Evolutionary conservation across 106 monocot genomes (phyloP).

Genomic region (Apostasia shenzhenica): DNA sequence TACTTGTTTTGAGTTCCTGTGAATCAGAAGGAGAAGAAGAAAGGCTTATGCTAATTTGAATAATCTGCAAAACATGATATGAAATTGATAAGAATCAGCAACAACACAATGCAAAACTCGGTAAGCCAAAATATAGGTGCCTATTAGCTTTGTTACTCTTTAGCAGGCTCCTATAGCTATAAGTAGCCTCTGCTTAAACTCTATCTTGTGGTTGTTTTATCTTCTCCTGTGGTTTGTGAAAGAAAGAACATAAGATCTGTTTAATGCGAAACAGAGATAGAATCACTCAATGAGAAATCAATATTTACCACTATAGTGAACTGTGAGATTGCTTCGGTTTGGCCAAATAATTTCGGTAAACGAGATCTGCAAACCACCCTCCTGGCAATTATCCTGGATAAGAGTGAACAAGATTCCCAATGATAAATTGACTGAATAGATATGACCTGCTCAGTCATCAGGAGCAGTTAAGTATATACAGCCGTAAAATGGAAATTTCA

Average conservation of each 20-base stretch:
- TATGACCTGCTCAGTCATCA: conserved; percentile 37
- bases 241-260: not conserved
- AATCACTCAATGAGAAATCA: not conserved
- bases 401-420: conserved; percentile 67
- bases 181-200: conserved; percentile 73
- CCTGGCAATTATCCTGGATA: conserved; percentile 70
- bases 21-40: conserved; percentile 44
- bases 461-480: too few species aligned
- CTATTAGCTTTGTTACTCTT: conserved; percentile 29
- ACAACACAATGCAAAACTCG: too few species aligned
- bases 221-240: conserved; percentile 18
- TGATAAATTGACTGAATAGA: conserved; percentile 40
- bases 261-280: not conserved
- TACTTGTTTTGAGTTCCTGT: conserved; percentile 58
- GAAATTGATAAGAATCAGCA: too few species aligned
- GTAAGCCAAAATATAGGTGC: too few species aligned
- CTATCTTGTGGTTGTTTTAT: conserved; percentile 34
- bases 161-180: conserved; percentile 73
- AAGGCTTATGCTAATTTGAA: conserved; percentile 40
- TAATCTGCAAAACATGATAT: conserved; percentile 36
- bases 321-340: conserved; percentile 51
- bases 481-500: too few species aligned
- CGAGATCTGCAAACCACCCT: conserved; percentile 57
- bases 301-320: conserved; percentile 60
- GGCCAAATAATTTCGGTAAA: conserved; percentile 69